Conservation (phyloP, 257 asterid genomes). For the Perilla frutescens region DNA sequence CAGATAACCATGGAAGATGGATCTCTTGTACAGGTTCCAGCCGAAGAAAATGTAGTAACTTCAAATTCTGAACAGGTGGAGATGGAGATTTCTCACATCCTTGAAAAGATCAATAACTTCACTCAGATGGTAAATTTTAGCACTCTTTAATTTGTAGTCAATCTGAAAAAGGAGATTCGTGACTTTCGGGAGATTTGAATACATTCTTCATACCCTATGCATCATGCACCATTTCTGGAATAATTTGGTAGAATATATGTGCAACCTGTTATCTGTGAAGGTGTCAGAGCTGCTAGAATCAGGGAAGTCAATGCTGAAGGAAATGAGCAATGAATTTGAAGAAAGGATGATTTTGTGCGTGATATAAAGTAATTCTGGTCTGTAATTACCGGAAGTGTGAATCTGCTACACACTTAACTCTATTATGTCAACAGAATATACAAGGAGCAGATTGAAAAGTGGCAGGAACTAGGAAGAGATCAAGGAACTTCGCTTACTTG, state of each 20-base stretch:
- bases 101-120: conserved; percentile 72
- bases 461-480: conserved; percentile 97
- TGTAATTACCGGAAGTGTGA: conserved; percentile 23
- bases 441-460: conserved; percentile 85
- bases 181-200: neutral
- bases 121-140: conserved; percentile 69
- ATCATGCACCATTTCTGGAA: conserved; percentile 11
- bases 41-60: conserved; percentile 58
- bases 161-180: conserved; percentile 11
- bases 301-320: conserved; percentile 88
- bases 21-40: conserved; percentile 44
- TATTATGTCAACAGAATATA: conserved; percentile 58
- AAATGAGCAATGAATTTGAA: conserved; percentile 77
- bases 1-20: conserved; percentile 46
- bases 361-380: conserved; percentile 2
- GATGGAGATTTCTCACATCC: conserved; percentile 74
- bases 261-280: conserved; percentile 47
- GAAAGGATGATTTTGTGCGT: conserved; percentile 79
- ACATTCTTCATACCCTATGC: conserved; percentile 15
- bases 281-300: conserved; percentile 90
- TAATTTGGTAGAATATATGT: conserved; percentile 11
- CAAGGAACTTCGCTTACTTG: conserved; percentile 78
- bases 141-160: neutral
- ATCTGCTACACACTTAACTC: conserved; percentile 35
- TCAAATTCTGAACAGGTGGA: conserved; percentile 69